Conservation (phyloP, 805 yeast genomes). For the Wickerhamomyces pijperi region DNA sequence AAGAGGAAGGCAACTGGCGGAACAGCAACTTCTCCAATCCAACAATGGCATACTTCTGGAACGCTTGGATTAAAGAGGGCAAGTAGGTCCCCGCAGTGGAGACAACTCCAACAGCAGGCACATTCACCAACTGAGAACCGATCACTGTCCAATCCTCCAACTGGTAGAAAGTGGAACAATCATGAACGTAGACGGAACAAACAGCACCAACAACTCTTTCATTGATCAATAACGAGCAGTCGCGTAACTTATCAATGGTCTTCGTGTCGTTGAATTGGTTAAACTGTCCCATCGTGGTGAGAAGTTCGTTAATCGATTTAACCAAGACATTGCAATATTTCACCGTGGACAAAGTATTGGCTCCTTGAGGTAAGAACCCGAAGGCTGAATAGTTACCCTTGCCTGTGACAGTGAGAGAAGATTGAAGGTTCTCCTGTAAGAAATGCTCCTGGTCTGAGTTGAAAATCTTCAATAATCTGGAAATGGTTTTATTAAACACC, state of each 20-base stretch:
- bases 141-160: conserved; percentile 32
- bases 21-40: conserved; percentile 23
- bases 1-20: conserved; percentile 24
- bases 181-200: conserved; percentile 40
- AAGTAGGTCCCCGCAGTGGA: conserved; percentile 27
- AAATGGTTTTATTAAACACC: conserved; percentile 24
- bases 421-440: background rate
- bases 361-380: conserved; percentile 53
- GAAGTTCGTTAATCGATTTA: conserved; percentile 28
- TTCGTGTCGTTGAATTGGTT: conserved; percentile 26
- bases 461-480: conserved; percentile 21
- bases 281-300: conserved; percentile 30
- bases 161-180: conserved; percentile 28
- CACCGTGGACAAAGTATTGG: conserved; percentile 52
- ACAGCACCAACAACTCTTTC: conserved; percentile 35
- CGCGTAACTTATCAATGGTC: conserved; percentile 26
- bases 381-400: conserved; percentile 24
- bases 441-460: conserved; percentile 20
- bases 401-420: conserved; percentile 1
- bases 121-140: too few species aligned
- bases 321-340: conserved; percentile 38
- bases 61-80: conserved; percentile 23
- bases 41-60: conserved; percentile 23
- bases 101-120: too few species aligned
- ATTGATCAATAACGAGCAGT: conserved; percentile 24